phyloP scores from a whole-genome alignment of 805 yeast species.

The Candida succiphila region DNA sequence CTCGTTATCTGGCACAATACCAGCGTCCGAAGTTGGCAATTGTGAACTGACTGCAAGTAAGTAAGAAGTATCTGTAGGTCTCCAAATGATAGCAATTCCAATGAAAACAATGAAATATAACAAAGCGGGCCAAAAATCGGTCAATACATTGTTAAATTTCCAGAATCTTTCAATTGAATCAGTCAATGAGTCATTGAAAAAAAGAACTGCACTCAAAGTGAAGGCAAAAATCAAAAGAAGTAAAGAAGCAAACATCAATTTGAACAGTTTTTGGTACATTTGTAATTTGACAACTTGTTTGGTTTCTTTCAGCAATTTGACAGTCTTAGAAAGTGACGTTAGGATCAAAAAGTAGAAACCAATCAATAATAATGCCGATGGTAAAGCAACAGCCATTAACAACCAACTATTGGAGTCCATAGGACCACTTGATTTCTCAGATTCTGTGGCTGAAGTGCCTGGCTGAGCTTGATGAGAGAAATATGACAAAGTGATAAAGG shows the following conservation, averaged over 20 bases:
- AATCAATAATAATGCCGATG: constrained; percentile 60
- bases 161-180: constrained; percentile 81
- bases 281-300: constrained; percentile 85
- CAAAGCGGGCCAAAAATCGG: constrained; percentile 93
- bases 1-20: constrained; percentile 40
- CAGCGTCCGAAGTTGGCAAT: constrained; percentile 63
- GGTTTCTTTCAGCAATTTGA: constrained; percentile 64
- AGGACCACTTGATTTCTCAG: constrained; percentile 34
- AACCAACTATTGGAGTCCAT: constrained; percentile 39
- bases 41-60: constrained; percentile 93
- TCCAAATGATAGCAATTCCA: constrained; percentile 85
- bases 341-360: constrained; percentile 69
- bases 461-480: constrained; percentile 23
- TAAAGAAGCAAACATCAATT: constrained; percentile 64
- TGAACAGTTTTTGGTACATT: constrained; percentile 74
- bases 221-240: constrained; percentile 63
- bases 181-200: constrained; percentile 63
- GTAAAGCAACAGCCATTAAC: constrained; percentile 49
- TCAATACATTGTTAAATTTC: constrained; percentile 81
- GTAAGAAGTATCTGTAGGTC: constrained; percentile 93
- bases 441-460: constrained; percentile 19
- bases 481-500: constrained; percentile 39
- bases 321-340: constrained; percentile 65
- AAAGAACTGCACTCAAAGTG: constrained; percentile 56
- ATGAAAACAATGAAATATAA: constrained; percentile 78